A percentile compares a stretch with the other conserved stretches of the same genome.
phyloP scores from a whole-genome alignment of 106 monocot species.

The Dendrobium chrysotoxum region DNA sequence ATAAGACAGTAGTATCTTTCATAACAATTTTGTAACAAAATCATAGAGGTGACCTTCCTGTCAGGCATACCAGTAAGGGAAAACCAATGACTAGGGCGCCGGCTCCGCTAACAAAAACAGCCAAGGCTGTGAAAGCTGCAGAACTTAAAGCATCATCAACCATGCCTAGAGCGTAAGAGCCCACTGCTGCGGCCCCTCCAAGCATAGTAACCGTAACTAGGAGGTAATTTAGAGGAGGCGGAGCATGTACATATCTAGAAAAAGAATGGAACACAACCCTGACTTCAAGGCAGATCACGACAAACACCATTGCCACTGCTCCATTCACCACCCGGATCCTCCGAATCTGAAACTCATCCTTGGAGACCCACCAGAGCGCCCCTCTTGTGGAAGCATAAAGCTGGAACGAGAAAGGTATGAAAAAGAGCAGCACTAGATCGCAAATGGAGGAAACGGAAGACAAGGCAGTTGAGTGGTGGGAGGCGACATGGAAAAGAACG shows the following conservation, averaged over 20 bases:
- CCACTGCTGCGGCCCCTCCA: slow-evolving; percentile 54
- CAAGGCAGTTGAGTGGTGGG: slow-evolving; percentile 63
- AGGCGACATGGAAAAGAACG: slow-evolving; percentile 49
- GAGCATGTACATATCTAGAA: slow-evolving; percentile 75
- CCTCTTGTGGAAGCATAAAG: slow-evolving; percentile 84
- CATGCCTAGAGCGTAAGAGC: slow-evolving; percentile 75
- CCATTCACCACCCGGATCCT: slow-evolving; percentile 75
- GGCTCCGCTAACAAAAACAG: slow-evolving; percentile 69
- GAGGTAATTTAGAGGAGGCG: slow-evolving; percentile 86
- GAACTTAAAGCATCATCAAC: slow-evolving; percentile 68
- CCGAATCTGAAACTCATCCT: slow-evolving; percentile 42
- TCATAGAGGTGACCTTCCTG: background rate
- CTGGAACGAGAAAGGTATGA: slow-evolving; percentile 82
- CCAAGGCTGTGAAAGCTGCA: slow-evolving; percentile 48
- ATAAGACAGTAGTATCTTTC: background rate
- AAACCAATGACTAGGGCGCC: slow-evolving; percentile 88
- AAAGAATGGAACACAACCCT: slow-evolving; percentile 97
- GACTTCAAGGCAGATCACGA: slow-evolving; percentile 74
- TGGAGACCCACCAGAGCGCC: slow-evolving; percentile 92
- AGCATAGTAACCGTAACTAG: slow-evolving; percentile 95
- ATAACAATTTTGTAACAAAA: background rate
- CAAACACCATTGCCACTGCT: slow-evolving; percentile 74
- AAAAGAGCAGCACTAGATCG: slow-evolving; percentile 81
- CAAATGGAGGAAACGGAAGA: slow-evolving; percentile 50
- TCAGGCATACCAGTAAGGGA: slow-evolving; percentile 55